A percentile compares a stretch with the other conserved stretches of the same genome.
Conservation (phyloP, 2,329 filamentous ascomycete genomes). For the Trichophaea hybrida region DNA sequence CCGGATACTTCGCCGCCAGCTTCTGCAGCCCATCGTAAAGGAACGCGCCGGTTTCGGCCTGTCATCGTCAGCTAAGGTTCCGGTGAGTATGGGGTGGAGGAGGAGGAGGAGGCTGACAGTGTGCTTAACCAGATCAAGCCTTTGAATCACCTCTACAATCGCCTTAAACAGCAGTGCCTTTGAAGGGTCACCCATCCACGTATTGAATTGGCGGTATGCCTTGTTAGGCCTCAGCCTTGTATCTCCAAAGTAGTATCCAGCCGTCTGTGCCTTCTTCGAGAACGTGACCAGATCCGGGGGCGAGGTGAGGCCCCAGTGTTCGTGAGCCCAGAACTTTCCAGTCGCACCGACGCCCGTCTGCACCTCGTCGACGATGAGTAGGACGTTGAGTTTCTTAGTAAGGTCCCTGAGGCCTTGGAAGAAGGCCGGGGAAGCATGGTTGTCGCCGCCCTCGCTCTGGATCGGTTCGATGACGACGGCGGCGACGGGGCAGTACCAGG, state of each 20-base stretch:
- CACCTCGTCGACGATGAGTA: conserved; percentile 87
- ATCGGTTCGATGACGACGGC: conserved; percentile 80
- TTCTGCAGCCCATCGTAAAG: conserved; percentile 55
- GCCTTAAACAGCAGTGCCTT: conserved; percentile 72
- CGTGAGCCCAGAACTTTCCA: conserved; percentile 91
- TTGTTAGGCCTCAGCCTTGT: conserved; percentile 70
- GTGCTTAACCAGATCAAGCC: conserved; percentile 60
- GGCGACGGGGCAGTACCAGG: conserved; percentile 55
- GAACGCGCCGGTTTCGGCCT: conserved; percentile 59
- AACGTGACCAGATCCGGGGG: conserved; percentile 92
- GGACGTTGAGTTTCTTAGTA: conserved; percentile 60
- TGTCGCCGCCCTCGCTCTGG: conserved; percentile 87
- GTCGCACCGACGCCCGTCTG: conserved; percentile 88
- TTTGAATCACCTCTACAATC: conserved; percentile 69
- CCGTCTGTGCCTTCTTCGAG: conserved; percentile 87
- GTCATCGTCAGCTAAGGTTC: neutral
- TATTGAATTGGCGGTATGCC: conserved; percentile 93
- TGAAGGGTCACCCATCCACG: conserved; percentile 88
- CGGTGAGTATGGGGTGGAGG: too few species aligned
- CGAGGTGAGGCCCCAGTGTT: conserved; percentile 70
- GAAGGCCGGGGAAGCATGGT: conserved; percentile 77
- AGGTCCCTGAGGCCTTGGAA: conserved; percentile 71
- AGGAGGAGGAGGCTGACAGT: conserved; percentile 36
- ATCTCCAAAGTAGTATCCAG: conserved; percentile 83
- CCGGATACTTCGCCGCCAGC: conserved; percentile 56